phyloP scores from a whole-genome alignment of 2,329 filamentous ascomycete species.

The Fusarium sp. region DNA sequence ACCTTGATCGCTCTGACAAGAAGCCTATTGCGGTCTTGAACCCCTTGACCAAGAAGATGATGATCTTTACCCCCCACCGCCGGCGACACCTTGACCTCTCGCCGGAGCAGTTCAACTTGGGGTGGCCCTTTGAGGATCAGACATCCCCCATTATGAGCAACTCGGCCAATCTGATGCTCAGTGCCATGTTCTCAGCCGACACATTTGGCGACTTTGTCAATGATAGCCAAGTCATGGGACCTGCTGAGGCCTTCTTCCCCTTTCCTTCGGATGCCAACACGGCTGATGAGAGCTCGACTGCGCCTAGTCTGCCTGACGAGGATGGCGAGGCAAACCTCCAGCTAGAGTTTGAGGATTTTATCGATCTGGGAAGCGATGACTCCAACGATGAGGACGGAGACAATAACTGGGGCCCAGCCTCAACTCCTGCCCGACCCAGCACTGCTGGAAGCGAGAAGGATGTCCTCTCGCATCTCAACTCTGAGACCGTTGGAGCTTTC shows the following conservation, averaged over 20 bases:
- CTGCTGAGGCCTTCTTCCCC: slow-evolving; percentile 81
- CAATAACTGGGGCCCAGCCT: slow-evolving; percentile 62
- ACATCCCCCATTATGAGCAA: slow-evolving; percentile 72
- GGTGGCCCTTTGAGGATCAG: slow-evolving; percentile 57
- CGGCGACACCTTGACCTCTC: slow-evolving; percentile 64
- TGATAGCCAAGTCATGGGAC: slow-evolving; percentile 75
- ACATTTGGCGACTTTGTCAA: slow-evolving; percentile 69
- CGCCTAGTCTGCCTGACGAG: slow-evolving; percentile 57
- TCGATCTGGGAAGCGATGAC: slow-evolving; percentile 71
- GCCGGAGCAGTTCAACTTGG: slow-evolving; percentile 66
- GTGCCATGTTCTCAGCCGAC: slow-evolving; percentile 72
- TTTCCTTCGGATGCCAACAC: slow-evolving; percentile 71
- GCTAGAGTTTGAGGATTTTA: slow-evolving; percentile 78
- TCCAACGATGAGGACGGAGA: slow-evolving; percentile 71
- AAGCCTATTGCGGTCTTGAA: slow-evolving; percentile 71
- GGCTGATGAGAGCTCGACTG: slow-evolving; percentile 60
- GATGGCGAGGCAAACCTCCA: slow-evolving; percentile 74
- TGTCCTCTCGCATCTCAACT: slow-evolving; percentile 69
- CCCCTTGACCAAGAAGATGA: slow-evolving; percentile 69
- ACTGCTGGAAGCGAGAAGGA: slow-evolving; percentile 62
- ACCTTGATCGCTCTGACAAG: slow-evolving; percentile 64
- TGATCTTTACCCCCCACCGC: slow-evolving; percentile 70
- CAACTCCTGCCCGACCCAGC: slow-evolving; percentile 64
- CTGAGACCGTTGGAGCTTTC: slow-evolving; percentile 81
- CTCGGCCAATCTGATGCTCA: slow-evolving; percentile 82